Conservation (phyloP, 768 basidiomycete species). For the Lentinula sp. region DNA sequence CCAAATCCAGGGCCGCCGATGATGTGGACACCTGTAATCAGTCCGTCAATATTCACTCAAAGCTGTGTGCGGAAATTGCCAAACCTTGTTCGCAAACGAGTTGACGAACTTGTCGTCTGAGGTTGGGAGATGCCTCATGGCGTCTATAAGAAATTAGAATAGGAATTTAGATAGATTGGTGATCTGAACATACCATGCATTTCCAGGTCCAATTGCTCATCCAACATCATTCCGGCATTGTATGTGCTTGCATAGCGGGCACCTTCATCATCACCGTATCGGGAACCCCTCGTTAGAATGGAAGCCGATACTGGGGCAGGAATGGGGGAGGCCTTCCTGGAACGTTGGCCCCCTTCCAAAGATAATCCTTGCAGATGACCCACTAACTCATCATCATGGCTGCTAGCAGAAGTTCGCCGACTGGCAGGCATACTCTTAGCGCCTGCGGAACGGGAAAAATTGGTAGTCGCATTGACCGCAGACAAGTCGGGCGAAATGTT, state of each 20-base stretch:
- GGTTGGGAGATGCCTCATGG: conserved; percentile 82
- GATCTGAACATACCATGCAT: conserved; percentile 70
- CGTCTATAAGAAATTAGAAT: conserved; percentile 43
- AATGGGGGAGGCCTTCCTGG: conserved; percentile 49
- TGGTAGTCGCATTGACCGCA: conserved; percentile 28
- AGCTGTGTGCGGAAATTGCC: background rate
- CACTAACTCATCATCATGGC: conserved; percentile 78
- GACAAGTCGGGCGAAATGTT: conserved; percentile 67
- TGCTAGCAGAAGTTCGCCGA: conserved; percentile 82
- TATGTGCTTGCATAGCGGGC: conserved; percentile 55
- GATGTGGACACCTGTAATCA: conserved; percentile 65
- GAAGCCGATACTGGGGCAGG: conserved; percentile 47
- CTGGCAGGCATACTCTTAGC: conserved; percentile 94
- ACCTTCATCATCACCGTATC: conserved; percentile 55
- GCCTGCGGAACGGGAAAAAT: conserved; percentile 61
- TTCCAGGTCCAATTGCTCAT: conserved; percentile 90
- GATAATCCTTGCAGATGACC: conserved; percentile 69
- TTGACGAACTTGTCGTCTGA: conserved; percentile 80
- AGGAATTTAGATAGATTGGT: background rate
- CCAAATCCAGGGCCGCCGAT: conserved; percentile 90
- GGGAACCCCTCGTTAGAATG: conserved; percentile 44
- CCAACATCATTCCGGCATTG: conserved; percentile 86
- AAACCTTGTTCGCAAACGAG: conserved; percentile 60
- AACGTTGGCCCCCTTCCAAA: conserved; percentile 52
- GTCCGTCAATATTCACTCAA: background rate